Conservation (phyloP, 352 stramenopile genomes). For the Phytopythium aichiense region DNA sequence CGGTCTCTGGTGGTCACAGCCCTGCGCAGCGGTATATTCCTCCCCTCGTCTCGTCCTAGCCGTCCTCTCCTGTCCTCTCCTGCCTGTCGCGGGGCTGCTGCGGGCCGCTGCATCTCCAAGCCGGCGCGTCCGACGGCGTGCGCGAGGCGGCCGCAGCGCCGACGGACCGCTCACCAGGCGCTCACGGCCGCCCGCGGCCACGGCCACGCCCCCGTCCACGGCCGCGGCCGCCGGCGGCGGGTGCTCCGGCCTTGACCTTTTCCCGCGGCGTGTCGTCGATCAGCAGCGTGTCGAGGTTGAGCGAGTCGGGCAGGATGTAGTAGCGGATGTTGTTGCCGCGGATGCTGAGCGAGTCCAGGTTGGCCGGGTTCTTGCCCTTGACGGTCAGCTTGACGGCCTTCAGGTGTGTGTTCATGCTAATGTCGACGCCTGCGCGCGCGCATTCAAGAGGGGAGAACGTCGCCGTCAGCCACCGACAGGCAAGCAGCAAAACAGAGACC, state of each 20-base stretch:
- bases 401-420: slow-evolving; percentile 99
- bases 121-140: neutral
- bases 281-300: slow-evolving; percentile 98
- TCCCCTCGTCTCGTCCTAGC: slow-evolving; percentile 1
- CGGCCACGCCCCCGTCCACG: slow-evolving; percentile 74
- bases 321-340: slow-evolving; percentile 98
- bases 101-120: neutral
- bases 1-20: neutral
- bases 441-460: slow-evolving; percentile 1
- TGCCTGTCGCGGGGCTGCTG: neutral
- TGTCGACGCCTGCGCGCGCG: slow-evolving; percentile 91
- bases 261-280: slow-evolving; percentile 98
- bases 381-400: slow-evolving; percentile 98
- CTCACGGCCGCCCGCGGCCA: slow-evolving; percentile 45
- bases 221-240: slow-evolving; percentile 62
- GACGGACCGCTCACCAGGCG: neutral
- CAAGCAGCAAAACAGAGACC: too few relatives aligned
- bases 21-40: slow-evolving; percentile 4
- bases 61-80: neutral
- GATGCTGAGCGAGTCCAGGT: slow-evolving; percentile 96
- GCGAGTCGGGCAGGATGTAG: slow-evolving; percentile 92
- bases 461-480: neutral
- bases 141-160: neutral
- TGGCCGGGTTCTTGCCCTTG: slow-evolving; percentile 97
- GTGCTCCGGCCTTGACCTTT: slow-evolving; percentile 78